A percentile compares a stretch with the other conserved stretches of the same genome.
Evolutionary conservation across 2,329 filamentous ascomycete genomes (phyloP).

Genomic region (Penicillium freii): DNA sequence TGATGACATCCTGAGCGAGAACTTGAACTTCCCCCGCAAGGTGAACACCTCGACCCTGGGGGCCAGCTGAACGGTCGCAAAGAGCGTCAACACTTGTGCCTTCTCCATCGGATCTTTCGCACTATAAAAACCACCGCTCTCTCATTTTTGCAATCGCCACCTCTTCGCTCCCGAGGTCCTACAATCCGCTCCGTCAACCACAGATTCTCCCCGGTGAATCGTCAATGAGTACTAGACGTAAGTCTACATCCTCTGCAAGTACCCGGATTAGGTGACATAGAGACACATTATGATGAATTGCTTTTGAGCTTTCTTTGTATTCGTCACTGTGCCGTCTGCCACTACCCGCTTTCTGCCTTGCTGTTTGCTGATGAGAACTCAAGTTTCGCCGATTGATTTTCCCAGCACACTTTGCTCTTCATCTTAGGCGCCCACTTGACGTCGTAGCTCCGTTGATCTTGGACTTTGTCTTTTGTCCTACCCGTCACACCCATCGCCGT

Average conservation of each 20-base stretch:
- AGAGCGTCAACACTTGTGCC: neutral
- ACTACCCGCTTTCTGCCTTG: neutral
- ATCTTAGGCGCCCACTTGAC: neutral
- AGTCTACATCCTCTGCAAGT: neutral
- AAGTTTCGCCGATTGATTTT: constrained; percentile 1
- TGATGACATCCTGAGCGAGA: constrained; percentile 5
- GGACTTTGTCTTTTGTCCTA: neutral
- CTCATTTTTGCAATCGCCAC: neutral
- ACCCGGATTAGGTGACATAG: neutral
- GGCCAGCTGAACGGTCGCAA: neutral
- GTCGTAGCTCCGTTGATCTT: neutral
- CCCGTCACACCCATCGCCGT: neutral
- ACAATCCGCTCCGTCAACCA: neutral
- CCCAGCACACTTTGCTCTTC: neutral
- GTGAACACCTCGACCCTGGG: neutral
- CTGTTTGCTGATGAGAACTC: neutral
- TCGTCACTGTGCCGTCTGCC: neutral
- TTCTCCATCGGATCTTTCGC: neutral
- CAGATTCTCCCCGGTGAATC: neutral
- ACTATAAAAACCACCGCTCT: neutral
- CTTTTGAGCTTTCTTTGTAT: neutral
- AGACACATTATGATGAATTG: neutral
- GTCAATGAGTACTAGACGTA: neutral
- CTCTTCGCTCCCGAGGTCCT: neutral
- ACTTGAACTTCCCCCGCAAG: constrained; percentile 9